phyloP scores from a whole-genome alignment of 2,329 filamentous ascomycete species.

The Sclerotinia subarctica region DNA sequence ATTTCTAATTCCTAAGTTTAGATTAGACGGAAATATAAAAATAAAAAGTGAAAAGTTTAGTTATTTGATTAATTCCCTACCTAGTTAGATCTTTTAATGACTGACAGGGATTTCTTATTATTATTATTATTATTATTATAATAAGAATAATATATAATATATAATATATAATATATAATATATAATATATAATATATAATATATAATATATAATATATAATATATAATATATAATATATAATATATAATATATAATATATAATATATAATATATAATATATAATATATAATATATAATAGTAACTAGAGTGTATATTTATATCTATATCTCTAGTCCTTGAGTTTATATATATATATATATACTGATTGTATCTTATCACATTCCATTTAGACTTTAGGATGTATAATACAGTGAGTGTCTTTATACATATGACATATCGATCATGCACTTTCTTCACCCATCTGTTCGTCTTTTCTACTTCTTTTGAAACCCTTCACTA shows the following conservation, averaged over 20 bases:
- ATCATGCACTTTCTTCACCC: not conserved
- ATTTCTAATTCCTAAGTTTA: too few relatives aligned
- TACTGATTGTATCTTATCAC: too few relatives aligned
- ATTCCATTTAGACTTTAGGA: not conserved
- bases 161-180: not conserved
- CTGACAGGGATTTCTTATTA: too few relatives aligned
- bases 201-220: not conserved
- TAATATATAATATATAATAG: not conserved
- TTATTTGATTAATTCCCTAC: too few relatives aligned
- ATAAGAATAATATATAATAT: not conserved
- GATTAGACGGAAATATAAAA: too few relatives aligned
- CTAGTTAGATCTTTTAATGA: too few relatives aligned
- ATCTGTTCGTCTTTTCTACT: not conserved
- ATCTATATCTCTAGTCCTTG: not conserved
- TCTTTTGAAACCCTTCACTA: not conserved
- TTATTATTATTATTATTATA: too few relatives aligned
- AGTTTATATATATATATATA: not conserved
- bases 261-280: not conserved
- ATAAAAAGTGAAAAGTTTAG: too few relatives aligned
- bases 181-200: not conserved
- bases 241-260: not conserved
- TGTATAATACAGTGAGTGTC: slow-evolving; percentile 19
- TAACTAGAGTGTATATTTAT: not conserved
- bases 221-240: not conserved
- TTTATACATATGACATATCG: slow-evolving; percentile 26